These are phyloP conservation scores for Gyromitra esculenta DNA, from an alignment of 2,329 filamentous ascomycete genomes.

Conservation along the genomic window DNA sequence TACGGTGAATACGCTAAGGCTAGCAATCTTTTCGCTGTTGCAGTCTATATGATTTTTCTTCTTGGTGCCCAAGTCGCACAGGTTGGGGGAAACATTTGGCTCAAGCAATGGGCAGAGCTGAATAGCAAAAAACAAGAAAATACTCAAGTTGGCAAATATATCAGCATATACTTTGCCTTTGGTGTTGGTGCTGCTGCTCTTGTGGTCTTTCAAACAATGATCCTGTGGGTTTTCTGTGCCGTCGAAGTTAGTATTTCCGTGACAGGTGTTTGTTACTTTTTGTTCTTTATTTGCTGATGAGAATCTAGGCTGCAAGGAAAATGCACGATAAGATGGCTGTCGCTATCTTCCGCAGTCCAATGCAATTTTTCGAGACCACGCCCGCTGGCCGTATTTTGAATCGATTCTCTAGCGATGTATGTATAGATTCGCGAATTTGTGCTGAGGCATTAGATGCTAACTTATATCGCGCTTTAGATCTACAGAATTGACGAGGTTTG, in stretches of 20 bases:
- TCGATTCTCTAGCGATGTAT: conserved; percentile 77
- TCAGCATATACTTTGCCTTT: conserved; percentile 95
- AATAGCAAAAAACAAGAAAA: conserved; percentile 77
- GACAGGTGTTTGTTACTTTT: conserved; percentile 18
- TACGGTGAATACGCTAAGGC: conserved; percentile 95
- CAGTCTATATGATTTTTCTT: conserved; percentile 79
- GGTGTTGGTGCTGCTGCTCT: conserved; percentile 85
- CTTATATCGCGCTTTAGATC: conserved; percentile 67
- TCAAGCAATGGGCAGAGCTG: conserved; percentile 88
- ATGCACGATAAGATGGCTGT: conserved; percentile 97
- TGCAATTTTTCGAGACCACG: conserved; percentile 99
- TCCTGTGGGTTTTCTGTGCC: conserved; percentile 99
- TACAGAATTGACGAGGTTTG: conserved; percentile 85
- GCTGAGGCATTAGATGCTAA: conserved; percentile 45
- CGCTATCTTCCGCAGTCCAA: conserved; percentile 95
- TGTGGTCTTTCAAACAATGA: conserved; percentile 89
- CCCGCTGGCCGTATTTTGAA: conserved; percentile 96
- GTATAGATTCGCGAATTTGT: conserved; percentile 40
- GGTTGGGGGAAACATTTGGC: conserved; percentile 87
- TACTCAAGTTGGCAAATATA: conserved; percentile 82
- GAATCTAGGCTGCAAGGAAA: conserved; percentile 81
- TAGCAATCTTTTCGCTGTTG: conserved; percentile 86
- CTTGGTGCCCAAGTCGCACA: conserved; percentile 82
- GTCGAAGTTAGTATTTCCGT: conserved; percentile 75
- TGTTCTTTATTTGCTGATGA: conserved; percentile 56